Evolutionary conservation across 1,284 basidiomycete genomes (phyloP).

Genomic region (Melampsora abietis-canadensis): DNA sequence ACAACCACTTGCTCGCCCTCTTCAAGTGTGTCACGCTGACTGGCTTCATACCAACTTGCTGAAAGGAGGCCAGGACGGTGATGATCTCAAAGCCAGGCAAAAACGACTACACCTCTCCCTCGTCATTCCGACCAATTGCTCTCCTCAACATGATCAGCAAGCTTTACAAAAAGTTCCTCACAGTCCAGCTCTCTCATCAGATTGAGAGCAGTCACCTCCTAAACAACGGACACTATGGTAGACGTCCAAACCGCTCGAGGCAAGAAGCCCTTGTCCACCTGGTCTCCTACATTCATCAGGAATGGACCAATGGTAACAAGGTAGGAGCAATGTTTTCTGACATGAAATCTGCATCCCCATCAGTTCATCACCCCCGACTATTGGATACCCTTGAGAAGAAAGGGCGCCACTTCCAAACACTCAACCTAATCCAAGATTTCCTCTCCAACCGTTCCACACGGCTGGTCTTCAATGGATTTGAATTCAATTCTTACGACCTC

Average conservation of each 20-base stretch:
- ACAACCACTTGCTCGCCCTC: background rate
- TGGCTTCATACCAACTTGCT: background rate
- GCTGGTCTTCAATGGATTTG: background rate
- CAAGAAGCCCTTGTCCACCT: too few species aligned
- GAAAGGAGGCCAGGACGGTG: slow-evolving; percentile 1
- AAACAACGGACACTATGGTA: too few species aligned
- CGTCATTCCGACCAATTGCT: slow-evolving; percentile 12
- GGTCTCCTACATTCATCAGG: too few species aligned
- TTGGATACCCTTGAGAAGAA: background rate
- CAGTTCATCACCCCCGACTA: background rate
- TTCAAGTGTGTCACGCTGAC: background rate
- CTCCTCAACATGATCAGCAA: background rate
- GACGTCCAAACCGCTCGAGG: too few species aligned
- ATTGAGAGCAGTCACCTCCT: too few species aligned
- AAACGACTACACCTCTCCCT: background rate
- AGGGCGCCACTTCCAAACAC: background rate
- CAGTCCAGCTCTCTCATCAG: too few species aligned
- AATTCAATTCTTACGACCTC: background rate
- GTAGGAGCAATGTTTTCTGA: background rate
- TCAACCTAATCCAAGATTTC: background rate
- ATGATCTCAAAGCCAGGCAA: slow-evolving; percentile 17
- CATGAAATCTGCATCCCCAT: background rate
- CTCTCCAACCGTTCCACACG: background rate
- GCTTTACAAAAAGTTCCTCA: background rate
- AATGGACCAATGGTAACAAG: too few species aligned